Evolutionary conservation across 257 asterid genomes (phyloP).

Genomic region (Solanum virginianum): DNA sequence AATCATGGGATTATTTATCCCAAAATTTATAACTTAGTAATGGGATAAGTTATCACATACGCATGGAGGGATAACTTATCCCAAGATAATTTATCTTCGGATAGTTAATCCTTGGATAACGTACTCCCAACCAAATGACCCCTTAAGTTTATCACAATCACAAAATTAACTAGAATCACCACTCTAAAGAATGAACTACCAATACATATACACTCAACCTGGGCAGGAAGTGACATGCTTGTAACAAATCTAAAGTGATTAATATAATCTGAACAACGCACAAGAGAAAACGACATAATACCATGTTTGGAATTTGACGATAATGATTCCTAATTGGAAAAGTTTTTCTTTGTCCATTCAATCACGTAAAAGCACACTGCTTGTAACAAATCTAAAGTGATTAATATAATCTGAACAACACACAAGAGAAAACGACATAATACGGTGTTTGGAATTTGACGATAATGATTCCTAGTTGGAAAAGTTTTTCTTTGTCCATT

Average conservation of each 20-base stretch:
- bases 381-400: neutral
- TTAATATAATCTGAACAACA: neutral
- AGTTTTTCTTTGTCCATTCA: neutral
- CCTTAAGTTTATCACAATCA: neutral
- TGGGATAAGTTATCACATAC: too few relatives aligned
- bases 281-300: neutral
- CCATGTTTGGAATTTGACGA: neutral
- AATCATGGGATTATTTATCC: too few relatives aligned
- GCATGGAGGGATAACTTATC: too few relatives aligned
- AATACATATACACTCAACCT: neutral
- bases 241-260: neutral
- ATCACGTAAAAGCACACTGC: neutral
- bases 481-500: neutral
- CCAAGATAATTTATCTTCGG: too few relatives aligned
- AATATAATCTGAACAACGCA: neutral
- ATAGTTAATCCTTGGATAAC: too few relatives aligned
- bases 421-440: neutral
- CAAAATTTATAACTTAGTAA: too few relatives aligned
- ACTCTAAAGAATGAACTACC: neutral
- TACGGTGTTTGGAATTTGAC: neutral
- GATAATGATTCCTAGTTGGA: neutral
- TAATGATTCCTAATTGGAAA: neutral
- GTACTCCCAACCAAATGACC: too few relatives aligned
- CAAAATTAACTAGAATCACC: neutral
- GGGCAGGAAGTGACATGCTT: neutral